These are phyloP conservation scores for Maudiozyma humilis DNA, from an alignment of 1,139 yeast genomes.

Conservation along the genomic window DNA sequence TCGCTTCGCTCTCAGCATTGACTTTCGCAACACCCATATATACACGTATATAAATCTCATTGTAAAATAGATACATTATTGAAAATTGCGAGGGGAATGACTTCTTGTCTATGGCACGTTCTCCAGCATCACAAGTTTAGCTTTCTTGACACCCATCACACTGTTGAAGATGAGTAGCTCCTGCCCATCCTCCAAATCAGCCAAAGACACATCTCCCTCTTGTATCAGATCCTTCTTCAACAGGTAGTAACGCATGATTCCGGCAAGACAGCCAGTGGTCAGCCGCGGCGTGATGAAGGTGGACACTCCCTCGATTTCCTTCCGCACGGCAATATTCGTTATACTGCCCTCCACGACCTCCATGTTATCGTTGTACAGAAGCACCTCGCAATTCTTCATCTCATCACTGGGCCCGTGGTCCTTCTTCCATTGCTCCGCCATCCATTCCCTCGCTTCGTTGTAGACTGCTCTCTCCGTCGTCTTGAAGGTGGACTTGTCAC, in stretches of 20 bases:
- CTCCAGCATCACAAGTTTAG: conserved; percentile 23
- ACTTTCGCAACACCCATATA: not conserved
- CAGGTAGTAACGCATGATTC: conserved; percentile 66
- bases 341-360: conserved; percentile 78
- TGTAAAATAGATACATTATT: conserved; percentile 2
- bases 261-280: conserved; percentile 75
- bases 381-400: conserved; percentile 49
- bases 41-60: not conserved
- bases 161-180: conserved; percentile 70
- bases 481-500: conserved; percentile 83
- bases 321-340: conserved; percentile 63
- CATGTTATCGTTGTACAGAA: conserved; percentile 53
- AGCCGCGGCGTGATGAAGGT: conserved; percentile 76
- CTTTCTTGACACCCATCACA: conserved; percentile 75
- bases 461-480: conserved; percentile 69
- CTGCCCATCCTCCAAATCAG: conserved; percentile 52
- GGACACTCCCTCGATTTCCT: conserved; percentile 30
- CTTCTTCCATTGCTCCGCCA: conserved; percentile 26
- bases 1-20: not conserved
- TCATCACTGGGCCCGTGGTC: conserved; percentile 34
- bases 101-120: not conserved
- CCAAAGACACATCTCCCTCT: conserved; percentile 44
- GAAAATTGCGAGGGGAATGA: not conserved
- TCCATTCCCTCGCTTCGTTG: conserved; percentile 48
- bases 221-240: conserved; percentile 46